phyloP scores from a whole-genome alignment of 495 filamentous ascomycete genomes.

The Neurospora hispaniola region DNA sequence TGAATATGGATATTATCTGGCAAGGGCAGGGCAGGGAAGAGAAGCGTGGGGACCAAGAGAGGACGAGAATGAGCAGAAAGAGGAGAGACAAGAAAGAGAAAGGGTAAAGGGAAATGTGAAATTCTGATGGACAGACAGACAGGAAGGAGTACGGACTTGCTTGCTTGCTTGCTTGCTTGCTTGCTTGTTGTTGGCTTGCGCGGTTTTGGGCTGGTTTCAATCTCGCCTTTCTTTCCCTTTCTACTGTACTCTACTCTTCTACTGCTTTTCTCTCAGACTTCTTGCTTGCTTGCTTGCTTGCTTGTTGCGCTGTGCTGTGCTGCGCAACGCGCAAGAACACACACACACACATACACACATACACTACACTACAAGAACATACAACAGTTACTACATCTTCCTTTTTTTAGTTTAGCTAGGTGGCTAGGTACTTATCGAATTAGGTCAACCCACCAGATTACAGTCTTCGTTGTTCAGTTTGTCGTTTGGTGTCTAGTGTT shows the following conservation, averaged over 20 bases:
- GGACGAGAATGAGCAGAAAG: neutral
- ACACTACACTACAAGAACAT: neutral
- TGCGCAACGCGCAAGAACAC: neutral
- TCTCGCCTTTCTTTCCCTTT: neutral
- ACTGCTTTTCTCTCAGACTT: neutral
- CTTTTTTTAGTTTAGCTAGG: neutral
- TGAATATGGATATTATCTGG: neutral
- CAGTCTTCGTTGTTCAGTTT: too few relatives aligned
- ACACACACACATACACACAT: neutral
- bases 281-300: neutral
- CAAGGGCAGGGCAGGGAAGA: neutral
- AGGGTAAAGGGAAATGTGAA: neutral
- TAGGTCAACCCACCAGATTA: neutral
- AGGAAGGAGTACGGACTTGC: neutral
- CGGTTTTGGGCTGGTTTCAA: neutral
- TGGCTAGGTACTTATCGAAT: neutral
- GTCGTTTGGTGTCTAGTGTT: too few relatives aligned
- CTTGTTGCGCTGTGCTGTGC: neutral
- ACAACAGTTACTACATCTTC: neutral
- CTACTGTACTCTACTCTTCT: neutral
- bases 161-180: neutral
- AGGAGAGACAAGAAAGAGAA: neutral
- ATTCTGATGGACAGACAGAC: neutral
- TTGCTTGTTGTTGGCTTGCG: neutral
- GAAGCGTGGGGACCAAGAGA: neutral